Conservation (phyloP, 1,284 basidiomycete species). For the Microbotryomycetes sp. region DNA sequence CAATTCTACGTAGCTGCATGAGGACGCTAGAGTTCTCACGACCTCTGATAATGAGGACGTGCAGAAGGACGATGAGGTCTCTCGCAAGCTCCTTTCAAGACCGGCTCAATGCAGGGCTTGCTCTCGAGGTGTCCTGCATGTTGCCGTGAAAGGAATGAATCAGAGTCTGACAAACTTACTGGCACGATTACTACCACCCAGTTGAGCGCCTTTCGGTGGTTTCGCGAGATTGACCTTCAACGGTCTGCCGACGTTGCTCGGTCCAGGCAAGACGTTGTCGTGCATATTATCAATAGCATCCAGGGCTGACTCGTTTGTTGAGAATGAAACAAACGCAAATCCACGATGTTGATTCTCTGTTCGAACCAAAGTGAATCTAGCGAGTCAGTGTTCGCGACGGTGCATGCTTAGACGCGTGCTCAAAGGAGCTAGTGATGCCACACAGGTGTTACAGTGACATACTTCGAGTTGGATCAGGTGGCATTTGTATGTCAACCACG, state of each 20-base stretch:
- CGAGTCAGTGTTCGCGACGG: conserved; percentile 2
- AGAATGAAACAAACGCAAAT: conserved; percentile 38
- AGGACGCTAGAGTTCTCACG: too few relatives aligned
- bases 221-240: conserved; percentile 37
- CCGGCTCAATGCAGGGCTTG: too few relatives aligned
- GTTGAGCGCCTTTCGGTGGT: conserved; percentile 28
- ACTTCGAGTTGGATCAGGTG: conserved; percentile 35
- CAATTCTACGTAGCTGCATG: too few relatives aligned
- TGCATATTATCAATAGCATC: conserved; percentile 42
- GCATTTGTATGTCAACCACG: conserved; percentile 39
- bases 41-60: too few relatives aligned
- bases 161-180: conserved; percentile 18
- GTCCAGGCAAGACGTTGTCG: conserved; percentile 33
- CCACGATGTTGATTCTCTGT: conserved; percentile 30
- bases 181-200: conserved; percentile 28
- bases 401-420: too few relatives aligned
- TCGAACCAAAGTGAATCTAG: background rate
- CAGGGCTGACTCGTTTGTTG: conserved; percentile 26
- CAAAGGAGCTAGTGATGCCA: background rate
- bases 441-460: background rate
- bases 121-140: too few relatives aligned
- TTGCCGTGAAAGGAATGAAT: background rate
- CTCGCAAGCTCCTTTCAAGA: too few relatives aligned
- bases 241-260: conserved; percentile 17
- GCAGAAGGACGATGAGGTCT: too few relatives aligned